These are phyloP conservation scores for Myochromella boudieri DNA, from an alignment of 768 basidiomycete genomes.

Conservation along the genomic window DNA sequence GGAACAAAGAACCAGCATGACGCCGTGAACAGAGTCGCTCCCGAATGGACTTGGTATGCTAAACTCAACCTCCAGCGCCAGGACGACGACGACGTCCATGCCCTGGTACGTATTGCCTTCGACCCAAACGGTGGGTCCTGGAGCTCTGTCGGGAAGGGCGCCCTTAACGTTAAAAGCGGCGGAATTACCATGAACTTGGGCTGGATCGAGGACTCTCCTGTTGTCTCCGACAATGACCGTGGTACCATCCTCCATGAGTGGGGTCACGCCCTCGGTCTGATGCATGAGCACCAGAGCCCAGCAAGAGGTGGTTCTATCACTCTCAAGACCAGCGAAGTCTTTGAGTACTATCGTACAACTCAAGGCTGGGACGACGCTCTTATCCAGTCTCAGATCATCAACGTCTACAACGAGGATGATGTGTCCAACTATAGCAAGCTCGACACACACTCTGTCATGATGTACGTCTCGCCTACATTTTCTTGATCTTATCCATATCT, in stretches of 20 bases:
- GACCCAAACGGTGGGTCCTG: slow-evolving; percentile 11
- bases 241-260: slow-evolving; percentile 26
- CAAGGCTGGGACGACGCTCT: slow-evolving; percentile 6
- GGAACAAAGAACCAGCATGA: slow-evolving; percentile 16
- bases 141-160: slow-evolving; percentile 17
- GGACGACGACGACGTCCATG: neutral
- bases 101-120: slow-evolving; percentile 17
- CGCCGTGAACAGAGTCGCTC: slow-evolving; percentile 12
- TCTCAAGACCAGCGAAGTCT: slow-evolving; percentile 16
- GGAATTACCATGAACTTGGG: slow-evolving; percentile 19
- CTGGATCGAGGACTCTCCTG: slow-evolving; percentile 10
- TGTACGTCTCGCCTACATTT: neutral
- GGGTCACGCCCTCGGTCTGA: slow-evolving; percentile 24
- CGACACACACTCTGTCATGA: slow-evolving; percentile 8
- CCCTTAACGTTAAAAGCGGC: neutral
- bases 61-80: slow-evolving; percentile 10
- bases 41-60: slow-evolving; percentile 16
- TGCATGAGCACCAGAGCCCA: slow-evolving; percentile 28
- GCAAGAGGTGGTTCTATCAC: slow-evolving; percentile 14
- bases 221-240: slow-evolving; percentile 10
- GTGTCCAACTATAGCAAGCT: slow-evolving; percentile 9
- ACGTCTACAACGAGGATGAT: slow-evolving; percentile 6
- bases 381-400: slow-evolving; percentile 10
- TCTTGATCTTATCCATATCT: too few species aligned
- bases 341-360: slow-evolving; percentile 4